A percentile compares a stretch with the other conserved stretches of the same genome.
These are phyloP conservation scores for Cystobasidium ongulense DNA, from an alignment of 768 basidiomycete genomes.

Conservation along the genomic window DNA sequence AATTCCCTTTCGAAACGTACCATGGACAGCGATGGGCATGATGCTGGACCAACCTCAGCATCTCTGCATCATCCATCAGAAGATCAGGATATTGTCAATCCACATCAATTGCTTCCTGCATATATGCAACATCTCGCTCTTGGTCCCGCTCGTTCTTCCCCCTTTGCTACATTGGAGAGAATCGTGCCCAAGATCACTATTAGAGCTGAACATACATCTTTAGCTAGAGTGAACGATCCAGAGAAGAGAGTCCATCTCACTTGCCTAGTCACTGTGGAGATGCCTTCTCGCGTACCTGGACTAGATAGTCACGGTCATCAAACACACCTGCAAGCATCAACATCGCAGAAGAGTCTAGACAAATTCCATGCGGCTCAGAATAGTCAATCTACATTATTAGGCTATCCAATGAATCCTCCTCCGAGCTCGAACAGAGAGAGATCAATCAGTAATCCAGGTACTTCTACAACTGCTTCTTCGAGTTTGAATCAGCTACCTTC, in stretches of 20 bases:
- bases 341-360: neutral
- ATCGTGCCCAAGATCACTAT: constrained; percentile 78
- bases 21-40: constrained; percentile 36
- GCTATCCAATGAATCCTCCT: neutral
- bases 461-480: neutral
- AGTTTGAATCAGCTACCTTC: neutral
- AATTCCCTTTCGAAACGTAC: constrained; percentile 39
- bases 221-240: constrained; percentile 59
- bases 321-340: neutral
- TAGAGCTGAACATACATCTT: constrained; percentile 77
- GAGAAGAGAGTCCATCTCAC: constrained; percentile 71
- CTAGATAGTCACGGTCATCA: neutral
- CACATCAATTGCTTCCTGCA: constrained; percentile 21
- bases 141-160: constrained; percentile 5
- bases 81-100: constrained; percentile 69
- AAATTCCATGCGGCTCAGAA: neutral
- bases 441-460: neutral
- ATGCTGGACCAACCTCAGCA: neutral
- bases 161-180: constrained; percentile 45
- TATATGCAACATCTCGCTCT: constrained; percentile 30
- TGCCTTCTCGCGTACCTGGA: constrained; percentile 53
- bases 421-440: neutral
- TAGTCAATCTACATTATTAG: constrained; percentile 21
- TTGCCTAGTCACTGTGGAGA: constrained; percentile 85
- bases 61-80: constrained; percentile 56